Base-by-base conservation (phyloP, 768 basidiomycete species). In the Mycena chlorophos region DNA sequence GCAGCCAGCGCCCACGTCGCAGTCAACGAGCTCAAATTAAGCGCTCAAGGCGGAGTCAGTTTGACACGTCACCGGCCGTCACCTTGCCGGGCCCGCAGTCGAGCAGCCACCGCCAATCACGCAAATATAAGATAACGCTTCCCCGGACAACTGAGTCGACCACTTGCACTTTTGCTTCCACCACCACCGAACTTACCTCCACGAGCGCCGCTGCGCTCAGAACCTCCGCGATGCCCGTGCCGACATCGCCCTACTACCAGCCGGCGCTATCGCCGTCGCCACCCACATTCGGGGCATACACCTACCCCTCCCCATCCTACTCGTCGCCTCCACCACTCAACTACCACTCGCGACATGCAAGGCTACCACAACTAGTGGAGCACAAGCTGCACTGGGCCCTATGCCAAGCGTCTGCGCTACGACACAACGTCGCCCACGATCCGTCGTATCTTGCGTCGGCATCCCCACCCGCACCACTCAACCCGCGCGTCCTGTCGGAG, bases 401-500 rank as follows among this genome's bases (percentile, higher is more conserved):
- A 42, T 16, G 43, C 46, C 25, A 46, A 29, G 26, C 34, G 47
- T 46, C 45, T 19, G 34, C 20, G 25, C 30, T 55, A 49, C 13
- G 51, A 22, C 34, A 55, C 49, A 57, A 66, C 54, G 54, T 66
- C 54, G 60, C 63, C 14, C 48, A 52, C 58, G 56, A 60, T 51
- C 65, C 58, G 5, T 17, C 31, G 49, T 60, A 12, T 29, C 50
- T 22, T 42, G 51, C 23, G 14, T 54, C n/a, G n/a, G n/a, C n/a
- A n/a, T 17, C 39, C 55, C 40, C 51, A 22, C 38, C 55, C 27
- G 28, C 46, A 45, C 63, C 46, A 45, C 63, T 66, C 23, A 50
- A 63, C 17, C 57, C 63, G 5, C 51, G 42, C 29, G 57, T 62
- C 5, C 65, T 68, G 16, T 56, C 62, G 27, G 57, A 68, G 43